Percentiles rank a stretch among this genome's conserved stretches.
phyloP scores from a whole-genome alignment of 2,329 filamentous ascomycete species.

The Albophoma yamanashiensis region DNA sequence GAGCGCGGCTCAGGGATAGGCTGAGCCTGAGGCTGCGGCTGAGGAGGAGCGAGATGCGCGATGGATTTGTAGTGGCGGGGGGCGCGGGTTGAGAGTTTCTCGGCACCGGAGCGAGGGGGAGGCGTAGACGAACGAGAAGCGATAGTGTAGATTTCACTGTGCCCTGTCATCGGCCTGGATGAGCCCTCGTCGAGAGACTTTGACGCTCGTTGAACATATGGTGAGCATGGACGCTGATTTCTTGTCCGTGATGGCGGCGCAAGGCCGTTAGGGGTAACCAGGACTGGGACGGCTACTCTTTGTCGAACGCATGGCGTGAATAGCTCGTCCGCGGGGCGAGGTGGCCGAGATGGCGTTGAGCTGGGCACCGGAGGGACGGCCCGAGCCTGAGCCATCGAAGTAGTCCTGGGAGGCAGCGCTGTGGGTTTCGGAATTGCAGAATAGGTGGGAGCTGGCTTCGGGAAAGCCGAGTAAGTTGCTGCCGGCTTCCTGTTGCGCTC shows the following conservation, averaged over 20 bases:
- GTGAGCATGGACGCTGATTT: conserved; percentile 1
- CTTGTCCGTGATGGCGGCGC: not conserved
- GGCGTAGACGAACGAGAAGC: conserved; percentile 12
- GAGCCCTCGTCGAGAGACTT: not conserved
- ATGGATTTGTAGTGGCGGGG: conserved; percentile 17
- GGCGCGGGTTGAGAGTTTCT: conserved; percentile 7
- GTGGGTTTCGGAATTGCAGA: conserved; percentile 29
- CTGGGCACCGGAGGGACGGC: not conserved
- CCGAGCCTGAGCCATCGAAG: not conserved
- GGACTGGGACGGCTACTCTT: not conserved
- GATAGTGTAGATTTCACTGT: conserved; percentile 9
- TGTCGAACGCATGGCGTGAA: conserved; percentile 11
- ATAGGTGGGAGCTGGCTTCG: conserved; percentile 20
- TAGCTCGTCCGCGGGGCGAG: conserved; percentile 15
- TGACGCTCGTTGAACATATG: not conserved
- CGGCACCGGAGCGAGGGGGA: conserved; percentile 7
- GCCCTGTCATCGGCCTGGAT: conserved; percentile 1
- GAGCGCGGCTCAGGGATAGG: conserved; percentile 22
- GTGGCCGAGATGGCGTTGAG: conserved; percentile 16
- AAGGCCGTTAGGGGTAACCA: not conserved
- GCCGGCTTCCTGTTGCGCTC: conserved; percentile 3
- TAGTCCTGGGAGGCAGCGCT: not conserved
- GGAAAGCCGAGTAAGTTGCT: not conserved
- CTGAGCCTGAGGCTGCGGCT: conserved; percentile 12
- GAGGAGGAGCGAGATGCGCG: conserved; percentile 8